phyloP scores from a whole-genome alignment of 495 filamentous ascomycete genomes.

The Penicillium chermesinum region DNA sequence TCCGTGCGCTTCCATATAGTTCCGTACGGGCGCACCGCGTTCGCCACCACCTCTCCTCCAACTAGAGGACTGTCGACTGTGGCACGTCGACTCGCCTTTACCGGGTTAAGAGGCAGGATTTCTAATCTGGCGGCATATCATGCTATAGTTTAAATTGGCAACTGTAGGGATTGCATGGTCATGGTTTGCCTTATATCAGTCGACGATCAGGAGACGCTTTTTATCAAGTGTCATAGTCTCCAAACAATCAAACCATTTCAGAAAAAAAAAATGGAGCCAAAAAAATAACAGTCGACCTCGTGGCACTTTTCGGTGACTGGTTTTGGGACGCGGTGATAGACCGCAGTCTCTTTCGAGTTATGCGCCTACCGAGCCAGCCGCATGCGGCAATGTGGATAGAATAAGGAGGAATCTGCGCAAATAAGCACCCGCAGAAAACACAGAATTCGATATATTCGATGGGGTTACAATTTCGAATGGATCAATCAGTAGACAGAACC shows the following conservation, averaged over 20 bases:
- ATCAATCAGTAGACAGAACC: background rate
- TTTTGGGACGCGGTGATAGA: conserved; percentile 18
- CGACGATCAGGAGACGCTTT: too few relatives aligned
- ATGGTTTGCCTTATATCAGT: too few relatives aligned
- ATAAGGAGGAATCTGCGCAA: too few relatives aligned
- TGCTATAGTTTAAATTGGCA: background rate
- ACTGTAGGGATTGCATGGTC: too few relatives aligned
- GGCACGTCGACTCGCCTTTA: background rate
- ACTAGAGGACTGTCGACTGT: background rate
- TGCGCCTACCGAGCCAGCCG: background rate
- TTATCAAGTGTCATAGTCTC: too few relatives aligned
- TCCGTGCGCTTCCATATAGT: conserved; percentile 1
- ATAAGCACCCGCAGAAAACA: background rate
- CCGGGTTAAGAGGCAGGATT: background rate
- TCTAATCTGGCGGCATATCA: background rate
- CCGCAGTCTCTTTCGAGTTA: background rate
- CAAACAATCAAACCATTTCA: too few relatives aligned
- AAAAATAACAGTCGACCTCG: too few relatives aligned
- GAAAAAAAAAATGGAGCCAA: too few relatives aligned
- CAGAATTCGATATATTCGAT: background rate
- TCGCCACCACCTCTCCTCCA: background rate
- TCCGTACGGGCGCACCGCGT: background rate
- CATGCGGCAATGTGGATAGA: background rate
- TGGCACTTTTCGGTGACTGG: conserved; percentile 23
- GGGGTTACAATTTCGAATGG: background rate